Conservation (phyloP, 352 stramenopile genomes). For the Phytophthora pistaciae region DNA sequence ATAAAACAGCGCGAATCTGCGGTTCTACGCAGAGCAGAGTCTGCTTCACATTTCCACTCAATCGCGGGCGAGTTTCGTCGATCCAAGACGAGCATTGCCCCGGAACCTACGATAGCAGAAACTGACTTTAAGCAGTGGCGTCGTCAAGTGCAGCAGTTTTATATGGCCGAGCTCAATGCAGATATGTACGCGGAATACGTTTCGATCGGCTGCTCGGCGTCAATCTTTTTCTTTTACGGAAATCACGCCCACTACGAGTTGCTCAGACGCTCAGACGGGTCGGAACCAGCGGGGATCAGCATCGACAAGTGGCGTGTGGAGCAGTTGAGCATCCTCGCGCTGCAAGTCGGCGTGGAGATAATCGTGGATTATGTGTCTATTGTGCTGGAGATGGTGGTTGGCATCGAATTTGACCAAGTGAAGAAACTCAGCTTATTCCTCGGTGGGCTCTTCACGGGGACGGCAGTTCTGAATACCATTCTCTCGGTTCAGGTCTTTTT, state of each 20-base stretch:
- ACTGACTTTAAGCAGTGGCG: slow-evolving; percentile 8
- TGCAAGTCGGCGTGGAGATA: slow-evolving; percentile 12
- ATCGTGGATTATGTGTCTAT: slow-evolving; percentile 12
- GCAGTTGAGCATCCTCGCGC: neutral
- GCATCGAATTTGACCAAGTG: slow-evolving; percentile 13
- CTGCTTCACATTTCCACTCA: neutral
- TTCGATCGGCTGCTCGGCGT: slow-evolving; percentile 29
- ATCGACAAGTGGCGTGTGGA: neutral
- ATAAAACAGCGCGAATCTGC: slow-evolving; percentile 20
- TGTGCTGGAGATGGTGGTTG: slow-evolving; percentile 16
- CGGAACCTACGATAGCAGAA: neutral
- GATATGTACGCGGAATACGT: slow-evolving; percentile 10
- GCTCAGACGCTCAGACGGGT: slow-evolving; percentile 4
- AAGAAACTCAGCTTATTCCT: slow-evolving; percentile 1
- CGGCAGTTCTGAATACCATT: slow-evolving; percentile 30
- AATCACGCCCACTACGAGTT: slow-evolving; percentile 24
- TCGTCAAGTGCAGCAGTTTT: slow-evolving; percentile 10
- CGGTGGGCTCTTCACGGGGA: neutral
- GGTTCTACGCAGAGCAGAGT: neutral
- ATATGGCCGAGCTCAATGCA: neutral
- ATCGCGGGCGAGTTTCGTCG: neutral
- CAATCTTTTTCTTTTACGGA: slow-evolving; percentile 33
- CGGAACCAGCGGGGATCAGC: neutral
- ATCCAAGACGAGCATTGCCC: neutral
- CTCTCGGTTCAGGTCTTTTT: slow-evolving; percentile 12